These are phyloP conservation scores for Wickerhamiella cacticola DNA, from an alignment of 805 yeast species.

Conservation along the genomic window DNA sequence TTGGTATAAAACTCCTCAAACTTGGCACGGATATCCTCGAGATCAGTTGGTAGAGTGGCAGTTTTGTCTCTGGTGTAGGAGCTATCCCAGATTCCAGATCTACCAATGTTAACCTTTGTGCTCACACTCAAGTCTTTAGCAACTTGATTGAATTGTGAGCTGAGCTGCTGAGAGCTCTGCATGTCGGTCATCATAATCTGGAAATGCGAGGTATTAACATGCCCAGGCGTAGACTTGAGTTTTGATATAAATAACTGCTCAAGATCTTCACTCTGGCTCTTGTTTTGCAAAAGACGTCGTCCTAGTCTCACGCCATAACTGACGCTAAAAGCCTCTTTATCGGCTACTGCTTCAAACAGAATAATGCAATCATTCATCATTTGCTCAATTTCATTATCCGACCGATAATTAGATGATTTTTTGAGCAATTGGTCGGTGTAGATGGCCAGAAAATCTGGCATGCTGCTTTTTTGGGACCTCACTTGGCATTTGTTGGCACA, in stretches of 20 bases:
- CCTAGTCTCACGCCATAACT: slow-evolving; percentile 83
- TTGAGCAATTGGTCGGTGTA: slow-evolving; percentile 75
- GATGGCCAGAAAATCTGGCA: slow-evolving; percentile 16
- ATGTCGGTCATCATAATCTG: slow-evolving; percentile 93
- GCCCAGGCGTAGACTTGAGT: slow-evolving; percentile 73
- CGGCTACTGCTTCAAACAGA: slow-evolving; percentile 74
- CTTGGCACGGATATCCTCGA: slow-evolving; percentile 33
- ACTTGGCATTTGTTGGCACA: slow-evolving; percentile 6
- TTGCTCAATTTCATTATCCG: slow-evolving; percentile 42
- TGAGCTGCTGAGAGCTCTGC: slow-evolving; percentile 54
- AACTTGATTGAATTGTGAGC: slow-evolving; percentile 48
- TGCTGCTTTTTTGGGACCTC: not conserved
- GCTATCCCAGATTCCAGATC: slow-evolving; percentile 63
- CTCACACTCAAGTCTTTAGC: slow-evolving; percentile 18
- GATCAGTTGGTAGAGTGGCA: slow-evolving; percentile 31
- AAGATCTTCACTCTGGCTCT: slow-evolving; percentile 67
- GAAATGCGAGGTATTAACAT: slow-evolving; percentile 81
- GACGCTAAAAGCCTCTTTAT: slow-evolving; percentile 87
- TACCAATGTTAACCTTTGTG: slow-evolving; percentile 55
- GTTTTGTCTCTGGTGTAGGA: slow-evolving; percentile 65
- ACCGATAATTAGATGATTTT: slow-evolving; percentile 49
- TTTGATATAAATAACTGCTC: slow-evolving; percentile 55
- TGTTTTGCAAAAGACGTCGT: slow-evolving; percentile 73
- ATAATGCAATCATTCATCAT: slow-evolving; percentile 72
- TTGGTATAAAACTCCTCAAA: slow-evolving; percentile 43